Base-by-base conservation (phyloP, 352 stramenopile genomes). In the Phytophthora aleatoria region DNA sequence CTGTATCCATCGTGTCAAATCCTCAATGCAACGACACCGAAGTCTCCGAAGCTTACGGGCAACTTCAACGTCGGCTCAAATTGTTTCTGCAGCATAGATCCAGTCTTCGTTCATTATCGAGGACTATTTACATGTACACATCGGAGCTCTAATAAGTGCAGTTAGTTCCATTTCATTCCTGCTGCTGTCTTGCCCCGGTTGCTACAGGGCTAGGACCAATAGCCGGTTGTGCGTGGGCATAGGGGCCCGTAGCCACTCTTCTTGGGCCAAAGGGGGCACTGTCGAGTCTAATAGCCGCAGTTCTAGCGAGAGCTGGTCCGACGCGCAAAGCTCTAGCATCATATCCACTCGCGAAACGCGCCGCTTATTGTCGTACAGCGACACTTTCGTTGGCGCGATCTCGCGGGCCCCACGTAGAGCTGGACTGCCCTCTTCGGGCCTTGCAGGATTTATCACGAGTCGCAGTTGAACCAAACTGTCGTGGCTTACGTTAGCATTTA, bases 401-500 rank as follows among this genome's bases (percentile, higher is more conserved):
- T 67, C 61, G 3, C 48, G 59, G 33, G 75, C 47, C 38, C 50
- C 64, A 2, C 49, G 60, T 50, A 38, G 42, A 20, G 16, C 43
- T 7, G 53, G 33, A 3, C 27, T 35, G 3, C 26, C 11, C 15
- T 62, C 42, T 5, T 30, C 27, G n/a, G 55, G 42, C 31, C 35
- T 27, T 30, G n/a, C 24, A 26, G 56, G 13, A 26, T 45, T 49
- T 30, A 76, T 39, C 15, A 52, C 50, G 12, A 83, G 47, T 2
- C 48, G 45, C 30, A 87, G 57, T 7, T 52, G 39, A 48, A 71
- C 64, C 3, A 54, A 64, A 26, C 43, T 73, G 15, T 71, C 69
- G 57, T 86, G 77, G 11, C 61, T 71, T 44, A 83, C 67, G 36
- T 67, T 71, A 12, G 71, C 47, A 36, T 82, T 86, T 4, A 83